Evolutionary conservation across 2,329 filamentous ascomycete genomes (phyloP).

Genomic region (Xylaria sp.): DNA sequence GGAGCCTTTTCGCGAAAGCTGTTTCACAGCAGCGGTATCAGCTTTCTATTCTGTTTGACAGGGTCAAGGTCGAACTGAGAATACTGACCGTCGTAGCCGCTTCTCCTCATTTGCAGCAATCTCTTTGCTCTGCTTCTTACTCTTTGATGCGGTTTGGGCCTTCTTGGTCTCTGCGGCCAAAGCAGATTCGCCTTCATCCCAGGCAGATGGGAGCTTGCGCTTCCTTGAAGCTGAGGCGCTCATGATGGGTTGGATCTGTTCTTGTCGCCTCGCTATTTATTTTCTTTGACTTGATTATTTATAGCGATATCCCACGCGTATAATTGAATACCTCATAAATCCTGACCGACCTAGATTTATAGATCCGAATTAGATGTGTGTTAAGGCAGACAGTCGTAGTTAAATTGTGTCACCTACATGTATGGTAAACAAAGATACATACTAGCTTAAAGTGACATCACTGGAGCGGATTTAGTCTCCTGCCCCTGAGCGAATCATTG

Average conservation of each 20-base stretch:
- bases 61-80: background rate
- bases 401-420: background rate
- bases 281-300: background rate
- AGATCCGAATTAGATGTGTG: too few species aligned
- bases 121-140: background rate
- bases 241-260: constrained; percentile 2
- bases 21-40: background rate
- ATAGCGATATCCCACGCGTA: background rate
- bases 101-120: constrained; percentile 10
- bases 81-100: constrained; percentile 30
- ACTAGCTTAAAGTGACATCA: background rate
- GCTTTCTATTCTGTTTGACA: background rate
- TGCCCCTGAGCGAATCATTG: too few species aligned
- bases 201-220: constrained; percentile 27
- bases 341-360: background rate
- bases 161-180: constrained; percentile 1
- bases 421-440: background rate
- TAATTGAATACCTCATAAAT: background rate
- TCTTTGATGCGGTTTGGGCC: background rate
- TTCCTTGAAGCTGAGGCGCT: constrained; percentile 12
- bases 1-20: constrained; percentile 29
- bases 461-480: background rate
- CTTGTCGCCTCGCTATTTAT: background rate
- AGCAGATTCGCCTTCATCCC: constrained; percentile 6
- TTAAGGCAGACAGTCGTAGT: background rate